A percentile compares a stretch with the other conserved stretches of the same genome.
These are phyloP conservation scores for Monosporozyma aquatica DNA, from an alignment of 805 yeast species.

Conservation along the genomic window DNA sequence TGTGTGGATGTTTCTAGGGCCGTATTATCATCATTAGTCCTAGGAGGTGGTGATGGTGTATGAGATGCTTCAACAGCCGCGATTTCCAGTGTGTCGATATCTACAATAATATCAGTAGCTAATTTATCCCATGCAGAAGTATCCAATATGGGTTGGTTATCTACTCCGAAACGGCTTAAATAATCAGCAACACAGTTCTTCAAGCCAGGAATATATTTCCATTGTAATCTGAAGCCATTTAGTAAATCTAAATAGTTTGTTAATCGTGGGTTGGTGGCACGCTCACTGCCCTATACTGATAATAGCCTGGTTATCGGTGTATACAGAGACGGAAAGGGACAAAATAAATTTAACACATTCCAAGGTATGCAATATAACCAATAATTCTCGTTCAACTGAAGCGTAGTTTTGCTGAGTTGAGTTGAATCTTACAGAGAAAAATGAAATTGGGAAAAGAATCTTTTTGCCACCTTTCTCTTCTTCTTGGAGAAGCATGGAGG, in stretches of 20 bases:
- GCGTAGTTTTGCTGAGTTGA: slow-evolving; percentile 2
- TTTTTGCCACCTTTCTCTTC: neutral
- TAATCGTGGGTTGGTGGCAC: neutral
- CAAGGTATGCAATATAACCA: neutral
- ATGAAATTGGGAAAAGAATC: neutral
- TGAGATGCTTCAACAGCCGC: too few relatives aligned
- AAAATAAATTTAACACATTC: neutral
- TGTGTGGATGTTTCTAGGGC: too few relatives aligned
- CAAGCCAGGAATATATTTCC: slow-evolving; percentile 2
- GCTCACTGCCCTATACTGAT: neutral
- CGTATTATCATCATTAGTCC: too few relatives aligned
- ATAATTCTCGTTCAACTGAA: slow-evolving; percentile 2
- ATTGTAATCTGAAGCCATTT: neutral
- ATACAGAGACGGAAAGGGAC: neutral
- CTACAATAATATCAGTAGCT: neutral
- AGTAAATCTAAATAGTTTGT: neutral
- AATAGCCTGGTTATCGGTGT: slow-evolving; percentile 4
- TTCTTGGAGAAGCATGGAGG: slow-evolving; percentile 3
- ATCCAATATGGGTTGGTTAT: neutral
- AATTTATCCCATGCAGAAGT: neutral
- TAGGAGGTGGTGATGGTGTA: too few relatives aligned
- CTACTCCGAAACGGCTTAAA: slow-evolving; percentile 1
- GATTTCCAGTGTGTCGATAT: too few relatives aligned
- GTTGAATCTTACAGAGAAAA: neutral
- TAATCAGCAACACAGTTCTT: slow-evolving; percentile 2